Conservation (phyloP, 2,329 filamentous ascomycete genomes). For the Exophiala calicioides region DNA sequence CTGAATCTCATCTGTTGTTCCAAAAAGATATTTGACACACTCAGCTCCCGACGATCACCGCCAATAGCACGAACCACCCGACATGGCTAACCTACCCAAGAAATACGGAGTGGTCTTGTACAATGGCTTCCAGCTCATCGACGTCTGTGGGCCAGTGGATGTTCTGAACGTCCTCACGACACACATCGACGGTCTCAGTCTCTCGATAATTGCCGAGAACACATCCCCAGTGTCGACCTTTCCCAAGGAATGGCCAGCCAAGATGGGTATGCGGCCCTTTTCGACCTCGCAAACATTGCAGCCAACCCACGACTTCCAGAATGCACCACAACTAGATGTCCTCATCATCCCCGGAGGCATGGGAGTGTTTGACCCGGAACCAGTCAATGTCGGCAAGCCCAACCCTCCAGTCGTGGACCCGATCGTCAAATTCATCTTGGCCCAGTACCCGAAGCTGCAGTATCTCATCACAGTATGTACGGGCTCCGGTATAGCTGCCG, state of each 20-base stretch:
- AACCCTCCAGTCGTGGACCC: slow-evolving; percentile 9
- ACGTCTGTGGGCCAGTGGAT: slow-evolving; percentile 50
- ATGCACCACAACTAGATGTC: slow-evolving; percentile 50
- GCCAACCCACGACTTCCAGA: slow-evolving; percentile 51
- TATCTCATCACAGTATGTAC: slow-evolving; percentile 64
- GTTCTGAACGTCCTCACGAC: slow-evolving; percentile 40
- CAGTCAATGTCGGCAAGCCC: neutral
- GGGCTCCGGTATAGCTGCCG: slow-evolving; percentile 59
- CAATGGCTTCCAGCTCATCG: slow-evolving; percentile 44
- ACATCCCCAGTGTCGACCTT: slow-evolving; percentile 3
- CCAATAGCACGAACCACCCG: no score
- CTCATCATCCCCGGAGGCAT: slow-evolving; percentile 66
- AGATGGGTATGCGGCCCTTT: slow-evolving; percentile 13
- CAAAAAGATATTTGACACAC: no score
- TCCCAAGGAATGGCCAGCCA: slow-evolving; percentile 10
- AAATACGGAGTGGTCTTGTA: slow-evolving; percentile 33
- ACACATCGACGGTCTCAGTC: slow-evolving; percentile 2
- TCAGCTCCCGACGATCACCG: no score
- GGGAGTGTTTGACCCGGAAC: slow-evolving; percentile 41
- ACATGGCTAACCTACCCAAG: slow-evolving; percentile 5
- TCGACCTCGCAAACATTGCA: slow-evolving; percentile 39
- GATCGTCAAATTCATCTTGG: slow-evolving; percentile 9
- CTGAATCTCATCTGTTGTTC: no score
- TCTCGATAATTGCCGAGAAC: slow-evolving; percentile 9
- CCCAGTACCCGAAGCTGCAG: slow-evolving; percentile 9